Base-by-base conservation (phyloP, 1,284 basidiomycete genomes). In the Quambalaria eucalypti region DNA sequence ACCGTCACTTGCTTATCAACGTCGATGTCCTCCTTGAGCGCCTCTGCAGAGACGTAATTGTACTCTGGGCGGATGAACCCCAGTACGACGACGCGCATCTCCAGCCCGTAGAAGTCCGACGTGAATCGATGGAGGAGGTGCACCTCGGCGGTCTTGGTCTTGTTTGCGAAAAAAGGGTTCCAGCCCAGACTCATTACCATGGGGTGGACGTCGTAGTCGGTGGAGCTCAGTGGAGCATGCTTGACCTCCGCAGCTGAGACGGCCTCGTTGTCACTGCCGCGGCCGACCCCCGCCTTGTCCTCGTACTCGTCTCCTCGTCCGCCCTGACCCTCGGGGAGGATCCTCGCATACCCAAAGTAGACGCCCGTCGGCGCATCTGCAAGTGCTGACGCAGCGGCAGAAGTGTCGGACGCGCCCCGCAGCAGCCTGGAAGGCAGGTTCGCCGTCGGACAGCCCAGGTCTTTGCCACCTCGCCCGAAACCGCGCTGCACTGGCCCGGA, bases 101-200 rank as follows among this genome's bases (percentile, higher is more conserved):
- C 82, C 68, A 85, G 81, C 2, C 87, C 91, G 76, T 98, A 98
- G 75, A 98, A 98, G 76, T 98, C 92, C 16, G 81, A 77, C 30
- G 80, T 74, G 78, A 90, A 97, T 0, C 84, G 79, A 74, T 96
- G 90, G 81, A 98, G 85, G 63, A 98, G 83, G 76, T 98, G 93
- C 28, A 98, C 90, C 79, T 98, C 93, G 21, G 91, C 90, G 26
- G 91, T 92, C 74, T 95, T 79, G 57, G 83, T 83, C 71, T 91
- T 81, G 75, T 98, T 98, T 78, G 90, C 88, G 80, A 96, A 98
- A 76, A 88, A 96, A 9, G 91, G 95, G 77, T 98, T 98, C 87
- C 85, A 90, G 2, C 93, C 93, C 4, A 97, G 81, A 74, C 89
- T 92, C 93, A 98, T 98, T 42, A 93, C 93, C 93, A 98, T 98